Evolutionary conservation across 768 basidiomycete genomes (phyloP), one percentile per base, ranked within the genome.

Genomic region (Lentinula guzmanii): DNA sequence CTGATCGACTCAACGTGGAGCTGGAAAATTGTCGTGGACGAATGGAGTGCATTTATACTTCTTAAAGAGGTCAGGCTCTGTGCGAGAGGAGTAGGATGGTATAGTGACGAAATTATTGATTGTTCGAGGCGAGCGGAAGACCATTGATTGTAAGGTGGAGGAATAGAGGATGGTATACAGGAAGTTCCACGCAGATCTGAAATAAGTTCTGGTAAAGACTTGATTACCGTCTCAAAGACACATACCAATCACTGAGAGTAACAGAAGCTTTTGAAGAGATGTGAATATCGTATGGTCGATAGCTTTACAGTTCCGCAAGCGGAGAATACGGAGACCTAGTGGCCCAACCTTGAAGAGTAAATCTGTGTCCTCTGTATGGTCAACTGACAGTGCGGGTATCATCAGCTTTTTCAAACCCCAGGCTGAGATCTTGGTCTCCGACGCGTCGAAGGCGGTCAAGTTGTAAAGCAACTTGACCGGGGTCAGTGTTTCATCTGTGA

Each of bases 401-500:
- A 83, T 71, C 10, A 93, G 78, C 5, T 75, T 68, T 37, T 75
- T 77, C 53, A 90, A 68, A 11, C 83, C 87, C 64, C 80, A 77
- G 2, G 80, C 66, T 3, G 82, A 81, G 41, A 92, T 65, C 1
- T 63, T 28, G 1, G 86, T 87, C 9, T 70, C 73, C 52, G 84
- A 85, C 21, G 82, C 79, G 69, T 92, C 89, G n/a, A 92, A 74
- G 0, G 86, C 90, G 45, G 73, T 67, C 18, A 92, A 75, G 5
- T 77, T 75, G 65, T 82, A 82, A 5, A 92, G 77, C 9, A 71
- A 65, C 33, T 77, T 79, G 33, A 91, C 74, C 8, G 72, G 68
- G 43, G 77, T 61, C 28, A 90, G 76, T 52, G 79, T 81, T 28
- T 79, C 71, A 69, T 92, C 90, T 31, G 77, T 82, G 0, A 92